A percentile compares a stretch with the other conserved stretches of the same genome.
phyloP scores from a whole-genome alignment of 2,329 filamentous ascomycete species.

The Incumbomyces lentus region DNA sequence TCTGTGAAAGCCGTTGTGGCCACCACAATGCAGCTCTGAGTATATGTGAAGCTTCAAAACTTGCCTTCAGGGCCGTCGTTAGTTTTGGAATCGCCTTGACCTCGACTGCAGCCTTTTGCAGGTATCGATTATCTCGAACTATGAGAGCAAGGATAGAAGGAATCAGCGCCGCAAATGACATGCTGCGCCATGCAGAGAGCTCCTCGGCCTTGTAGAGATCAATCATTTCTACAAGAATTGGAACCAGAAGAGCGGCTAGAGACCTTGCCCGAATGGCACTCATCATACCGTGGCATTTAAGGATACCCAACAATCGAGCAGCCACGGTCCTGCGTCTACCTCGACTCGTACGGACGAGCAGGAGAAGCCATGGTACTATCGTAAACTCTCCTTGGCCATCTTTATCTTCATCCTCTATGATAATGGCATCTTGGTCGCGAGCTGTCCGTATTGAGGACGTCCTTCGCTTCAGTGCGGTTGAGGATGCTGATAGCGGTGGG shows the following conservation, averaged over 20 bases:
- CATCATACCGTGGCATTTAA: constrained; percentile 59
- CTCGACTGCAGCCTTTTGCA: constrained; percentile 76
- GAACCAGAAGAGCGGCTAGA: constrained; percentile 58
- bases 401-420: constrained; percentile 29
- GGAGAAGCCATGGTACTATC: constrained; percentile 63
- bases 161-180: constrained; percentile 42
- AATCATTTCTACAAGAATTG: constrained; percentile 58
- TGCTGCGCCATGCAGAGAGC: constrained; percentile 18
- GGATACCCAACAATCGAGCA: constrained; percentile 55
- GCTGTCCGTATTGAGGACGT: constrained; percentile 27
- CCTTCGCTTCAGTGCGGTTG: constrained; percentile 27
- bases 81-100: constrained; percentile 52
- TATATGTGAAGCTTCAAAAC: constrained; percentile 50
- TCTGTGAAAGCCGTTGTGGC: constrained; percentile 13
- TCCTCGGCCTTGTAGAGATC: constrained; percentile 23
- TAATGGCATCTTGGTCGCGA: constrained; percentile 18
- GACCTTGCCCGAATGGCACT: constrained; percentile 54
- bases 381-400: constrained; percentile 57
- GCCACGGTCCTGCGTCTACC: constrained; percentile 57
- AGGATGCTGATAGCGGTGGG: constrained; percentile 42
- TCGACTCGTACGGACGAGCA: constrained; percentile 47
- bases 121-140: constrained; percentile 62
- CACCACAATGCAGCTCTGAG: constrained; percentile 17
- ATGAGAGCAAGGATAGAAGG: constrained; percentile 68
- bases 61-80: constrained; percentile 54